Evolutionary conservation across 495 filamentous ascomycete genomes (phyloP).

Genomic region (Alectoria sarmentosa): DNA sequence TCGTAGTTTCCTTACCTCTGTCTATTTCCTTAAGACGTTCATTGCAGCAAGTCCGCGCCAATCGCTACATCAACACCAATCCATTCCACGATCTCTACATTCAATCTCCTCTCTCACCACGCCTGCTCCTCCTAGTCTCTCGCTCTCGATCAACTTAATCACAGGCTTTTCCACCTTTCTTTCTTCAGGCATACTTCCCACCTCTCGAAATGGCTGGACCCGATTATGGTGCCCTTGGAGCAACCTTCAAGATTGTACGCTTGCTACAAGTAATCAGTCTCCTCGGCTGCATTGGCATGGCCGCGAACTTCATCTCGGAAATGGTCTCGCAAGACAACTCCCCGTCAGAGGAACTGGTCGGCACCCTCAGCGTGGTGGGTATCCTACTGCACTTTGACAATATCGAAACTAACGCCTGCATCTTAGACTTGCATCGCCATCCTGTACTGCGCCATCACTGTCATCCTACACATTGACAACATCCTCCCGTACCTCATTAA

Average conservation of each 20-base stretch:
- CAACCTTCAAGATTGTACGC: conserved; percentile 67
- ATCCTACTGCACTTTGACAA: not conserved
- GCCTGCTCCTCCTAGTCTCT: not conserved
- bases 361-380: conserved; percentile 71
- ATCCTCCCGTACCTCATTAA: conserved; percentile 67
- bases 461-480: conserved; percentile 68
- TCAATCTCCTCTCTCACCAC: not conserved
- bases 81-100: conserved; percentile 2
- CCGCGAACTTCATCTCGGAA: conserved; percentile 72
- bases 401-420: conserved; percentile 4
- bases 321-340: conserved; percentile 57
- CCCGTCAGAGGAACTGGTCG: conserved; percentile 67
- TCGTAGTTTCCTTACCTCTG: conserved; percentile 15
- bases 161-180: not conserved
- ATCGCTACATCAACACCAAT: not conserved
- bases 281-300: conserved; percentile 73
- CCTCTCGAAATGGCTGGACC: conserved; percentile 40
- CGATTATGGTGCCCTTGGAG: conserved; percentile 67
- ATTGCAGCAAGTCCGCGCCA: conserved; percentile 14
- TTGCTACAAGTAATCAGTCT: conserved; percentile 64
- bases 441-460: conserved; percentile 68
- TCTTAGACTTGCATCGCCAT: conserved; percentile 64
- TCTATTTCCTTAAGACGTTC: conserved; percentile 28
- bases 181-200: conserved; percentile 4
- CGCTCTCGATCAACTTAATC: not conserved